phyloP scores from a whole-genome alignment of 805 yeast species.

The Candida hungchunana region DNA sequence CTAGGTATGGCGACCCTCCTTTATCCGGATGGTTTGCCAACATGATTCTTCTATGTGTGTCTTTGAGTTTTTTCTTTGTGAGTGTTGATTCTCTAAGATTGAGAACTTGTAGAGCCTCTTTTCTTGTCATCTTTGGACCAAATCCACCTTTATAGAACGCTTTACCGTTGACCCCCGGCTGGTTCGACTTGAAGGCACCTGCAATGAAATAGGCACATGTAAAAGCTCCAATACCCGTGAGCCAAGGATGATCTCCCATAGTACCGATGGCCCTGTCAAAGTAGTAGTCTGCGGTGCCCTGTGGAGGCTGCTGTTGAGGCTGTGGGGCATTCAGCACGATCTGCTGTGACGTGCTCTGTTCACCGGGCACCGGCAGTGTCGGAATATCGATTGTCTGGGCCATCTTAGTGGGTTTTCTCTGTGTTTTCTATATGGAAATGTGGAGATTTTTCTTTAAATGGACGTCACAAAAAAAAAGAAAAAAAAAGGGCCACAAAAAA shows the following conservation, averaged over 20 bases:
- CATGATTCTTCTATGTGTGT: conserved; percentile 80
- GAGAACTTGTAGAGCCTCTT: conserved; percentile 83
- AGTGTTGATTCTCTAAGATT: conserved; percentile 65
- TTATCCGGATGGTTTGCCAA: conserved; percentile 89
- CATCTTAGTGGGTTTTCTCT: conserved; percentile 5
- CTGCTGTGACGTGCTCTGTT: conserved; percentile 28
- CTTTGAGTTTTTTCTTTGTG: conserved; percentile 63
- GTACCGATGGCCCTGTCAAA: conserved; percentile 56
- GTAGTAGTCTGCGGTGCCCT: conserved; percentile 48
- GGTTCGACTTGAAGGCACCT: conserved; percentile 53
- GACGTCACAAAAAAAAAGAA: too few relatives aligned
- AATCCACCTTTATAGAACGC: conserved; percentile 80
- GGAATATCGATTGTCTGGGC: conserved; percentile 47
- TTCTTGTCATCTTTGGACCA: conserved; percentile 84
- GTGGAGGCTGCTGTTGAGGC: conserved; percentile 21
- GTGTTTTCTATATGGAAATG: too few relatives aligned
- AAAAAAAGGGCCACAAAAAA: too few relatives aligned
- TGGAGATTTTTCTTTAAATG: too few relatives aligned
- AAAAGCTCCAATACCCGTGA: conserved; percentile 67
- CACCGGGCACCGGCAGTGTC: conserved; percentile 54
- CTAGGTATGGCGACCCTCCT: conserved; percentile 87
- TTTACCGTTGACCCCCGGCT: conserved; percentile 39
- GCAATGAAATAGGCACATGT: conserved; percentile 60
- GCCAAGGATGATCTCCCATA: conserved; percentile 72
- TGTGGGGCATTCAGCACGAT: conserved; percentile 11